Evolutionary conservation across 1,284 basidiomycete genomes (phyloP).

Genomic region (Ustilago shanxiensis): DNA sequence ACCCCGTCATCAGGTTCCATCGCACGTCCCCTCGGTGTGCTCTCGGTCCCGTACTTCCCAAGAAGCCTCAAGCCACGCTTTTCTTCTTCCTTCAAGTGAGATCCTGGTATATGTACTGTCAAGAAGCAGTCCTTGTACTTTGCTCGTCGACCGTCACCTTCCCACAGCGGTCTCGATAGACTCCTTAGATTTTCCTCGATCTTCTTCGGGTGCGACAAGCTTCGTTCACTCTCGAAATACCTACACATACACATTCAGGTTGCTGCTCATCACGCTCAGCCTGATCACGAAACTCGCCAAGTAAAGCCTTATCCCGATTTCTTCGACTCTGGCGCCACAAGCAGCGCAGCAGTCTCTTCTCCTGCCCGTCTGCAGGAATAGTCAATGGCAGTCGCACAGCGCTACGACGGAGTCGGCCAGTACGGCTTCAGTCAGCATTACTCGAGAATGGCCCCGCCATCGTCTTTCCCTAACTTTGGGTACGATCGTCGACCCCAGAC

Average conservation of each 20-base stretch:
- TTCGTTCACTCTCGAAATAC: neutral
- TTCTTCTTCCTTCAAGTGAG: slow-evolving; percentile 10
- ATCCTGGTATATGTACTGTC: slow-evolving; percentile 10
- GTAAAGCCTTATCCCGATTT: neutral
- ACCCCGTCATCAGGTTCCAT: slow-evolving; percentile 7
- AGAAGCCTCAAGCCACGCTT: neutral
- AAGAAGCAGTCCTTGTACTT: neutral
- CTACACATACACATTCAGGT: neutral
- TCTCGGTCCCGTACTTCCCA: slow-evolving; percentile 18
- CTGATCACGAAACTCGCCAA: neutral
- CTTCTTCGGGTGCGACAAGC: neutral
- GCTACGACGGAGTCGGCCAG: slow-evolving; percentile 50
- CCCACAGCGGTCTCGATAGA: neutral
- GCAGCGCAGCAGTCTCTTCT: slow-evolving; percentile 2
- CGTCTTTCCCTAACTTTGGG: slow-evolving; percentile 27
- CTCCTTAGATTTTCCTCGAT: neutral
- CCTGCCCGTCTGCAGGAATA: slow-evolving; percentile 33
- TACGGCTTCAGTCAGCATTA: slow-evolving; percentile 44
- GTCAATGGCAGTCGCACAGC: slow-evolving; percentile 51
- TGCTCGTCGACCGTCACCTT: slow-evolving; percentile 6
- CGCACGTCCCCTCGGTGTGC: slow-evolving; percentile 10
- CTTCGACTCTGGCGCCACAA: neutral
- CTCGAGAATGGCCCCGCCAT: slow-evolving; percentile 29
- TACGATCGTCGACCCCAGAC: slow-evolving; percentile 23
- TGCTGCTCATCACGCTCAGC: slow-evolving; percentile 3